A percentile compares a stretch with the other conserved stretches of the same genome.
Evolutionary conservation across 305 asterid genomes (phyloP).

Genomic region (Fraxinus velutina): DNA sequence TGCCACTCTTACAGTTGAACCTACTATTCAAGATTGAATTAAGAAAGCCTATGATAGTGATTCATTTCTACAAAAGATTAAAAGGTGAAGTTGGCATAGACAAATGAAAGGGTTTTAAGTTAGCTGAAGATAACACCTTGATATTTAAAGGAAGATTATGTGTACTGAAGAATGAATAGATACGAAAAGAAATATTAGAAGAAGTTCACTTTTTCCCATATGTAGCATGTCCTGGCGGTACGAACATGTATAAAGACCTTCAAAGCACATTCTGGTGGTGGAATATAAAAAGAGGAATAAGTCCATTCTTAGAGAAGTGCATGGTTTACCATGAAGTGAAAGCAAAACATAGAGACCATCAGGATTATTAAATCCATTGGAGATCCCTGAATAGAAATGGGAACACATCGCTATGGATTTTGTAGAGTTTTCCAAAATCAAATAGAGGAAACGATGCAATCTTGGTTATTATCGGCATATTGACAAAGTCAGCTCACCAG

Average conservation of each 20-base stretch:
- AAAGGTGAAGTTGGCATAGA: no score
- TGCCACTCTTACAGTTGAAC: background rate
- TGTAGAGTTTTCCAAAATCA: background rate
- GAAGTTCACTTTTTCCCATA: no score
- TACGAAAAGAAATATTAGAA: no score
- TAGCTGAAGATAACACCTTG: no score
- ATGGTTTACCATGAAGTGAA: background rate
- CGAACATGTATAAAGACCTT: no score
- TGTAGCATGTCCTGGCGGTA: background rate
- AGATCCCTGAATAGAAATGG: background rate
- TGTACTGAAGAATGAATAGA: background rate
- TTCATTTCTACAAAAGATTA: background rate
- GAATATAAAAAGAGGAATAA: background rate
- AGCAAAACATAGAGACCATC: background rate
- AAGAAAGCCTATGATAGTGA: background rate
- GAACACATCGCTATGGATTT: background rate
- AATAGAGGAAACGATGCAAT: background rate
- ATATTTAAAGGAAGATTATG: background rate
- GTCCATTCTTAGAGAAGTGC: background rate
- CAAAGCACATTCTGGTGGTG: background rate
- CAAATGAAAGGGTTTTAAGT: background rate
- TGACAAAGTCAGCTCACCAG: background rate
- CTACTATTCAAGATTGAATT: background rate
- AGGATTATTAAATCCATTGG: background rate
- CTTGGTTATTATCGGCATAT: background rate